Evolutionary conservation across 169 alveolate genomes (phyloP), one percentile per base, ranked within the genome.

Genomic region (Eimeria sp.): DNA sequence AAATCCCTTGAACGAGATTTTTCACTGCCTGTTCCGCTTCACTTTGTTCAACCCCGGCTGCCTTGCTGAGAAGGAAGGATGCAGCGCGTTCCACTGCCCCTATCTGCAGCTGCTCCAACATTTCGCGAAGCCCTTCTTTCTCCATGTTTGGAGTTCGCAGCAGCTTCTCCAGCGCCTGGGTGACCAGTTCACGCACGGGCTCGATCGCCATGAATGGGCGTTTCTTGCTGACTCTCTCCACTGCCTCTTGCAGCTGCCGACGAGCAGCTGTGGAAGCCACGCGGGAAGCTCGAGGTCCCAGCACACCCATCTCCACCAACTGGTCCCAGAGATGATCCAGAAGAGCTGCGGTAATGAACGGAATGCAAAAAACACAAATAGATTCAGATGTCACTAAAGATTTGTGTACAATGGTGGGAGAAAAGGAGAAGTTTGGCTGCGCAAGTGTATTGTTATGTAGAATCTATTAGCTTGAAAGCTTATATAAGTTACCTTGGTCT

Each of bases 141-240:
- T 82, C n/a, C 94, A 49, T 40, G 68, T 52, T 62, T 64, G 94
- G 94, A n/a, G 83, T 87, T 46, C 46, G 94, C 94, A 87, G 49
- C 64, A 87, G 30, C 33, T 64, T 23, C 27, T 87, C 94, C 71
- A 87, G 78, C n/a, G 52, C n/a, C 30, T 27, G 49, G 20, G 56
- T 46, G 23, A 66, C 83, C 66, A 87, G 18, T 49, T 64, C 94
- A 30, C 94, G 80, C 66, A 87, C 94, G 13, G 94, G 46, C 16
- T 66, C 66, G 64, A 87, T 43, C 16, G 94, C 82, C 94, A 87
- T 62, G 46, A 87, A 27, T 33, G 94, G 94, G 16, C 72, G 62
- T 52, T 66, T 87, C 83, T 62, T 87, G 52, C 66, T 62, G 49
- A 87, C 83, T 8, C n/a, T 76, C 11, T 27, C 62, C 20, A 64